These are phyloP conservation scores for Cordyceps javanica DNA, from an alignment of 2,329 filamentous ascomycete species.

Conservation along the genomic window DNA sequence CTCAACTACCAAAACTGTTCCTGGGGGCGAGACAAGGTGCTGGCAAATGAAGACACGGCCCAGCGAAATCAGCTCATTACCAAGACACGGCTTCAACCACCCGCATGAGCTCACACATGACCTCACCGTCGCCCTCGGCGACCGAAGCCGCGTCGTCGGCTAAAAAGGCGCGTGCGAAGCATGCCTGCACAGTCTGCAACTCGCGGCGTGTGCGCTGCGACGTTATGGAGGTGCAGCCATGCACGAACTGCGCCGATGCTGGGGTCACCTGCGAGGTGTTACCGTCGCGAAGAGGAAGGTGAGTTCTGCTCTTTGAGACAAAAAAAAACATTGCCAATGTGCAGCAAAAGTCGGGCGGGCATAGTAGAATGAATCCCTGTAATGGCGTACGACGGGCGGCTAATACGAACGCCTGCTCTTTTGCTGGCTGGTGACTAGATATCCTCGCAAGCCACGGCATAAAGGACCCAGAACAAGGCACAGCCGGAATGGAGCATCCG, in stretches of 20 bases:
- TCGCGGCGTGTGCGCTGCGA: constrained; percentile 29
- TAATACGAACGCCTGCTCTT: neutral
- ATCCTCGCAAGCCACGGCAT: constrained; percentile 11
- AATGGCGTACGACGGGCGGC: neutral
- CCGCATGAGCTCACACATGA: constrained; percentile 4
- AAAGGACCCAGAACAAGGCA: constrained; percentile 8
- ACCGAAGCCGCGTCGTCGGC: constrained; percentile 21
- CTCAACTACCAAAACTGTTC: neutral
- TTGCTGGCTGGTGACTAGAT: neutral
- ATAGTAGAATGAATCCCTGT: neutral
- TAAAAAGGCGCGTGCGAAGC: constrained; percentile 28
- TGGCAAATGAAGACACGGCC: neutral
- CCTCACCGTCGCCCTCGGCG: constrained; percentile 11
- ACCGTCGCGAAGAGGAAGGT: constrained; percentile 29
- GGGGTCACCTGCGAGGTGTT: constrained; percentile 25
- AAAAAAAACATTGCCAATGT: neutral
- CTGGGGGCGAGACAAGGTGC: neutral
- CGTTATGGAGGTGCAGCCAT: constrained; percentile 28
- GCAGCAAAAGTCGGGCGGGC: neutral
- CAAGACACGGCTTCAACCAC: neutral
- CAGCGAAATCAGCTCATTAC: neutral
- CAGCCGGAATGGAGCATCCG: neutral
- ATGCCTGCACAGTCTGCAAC: constrained; percentile 30
- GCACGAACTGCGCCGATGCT: constrained; percentile 25
- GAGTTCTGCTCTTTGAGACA: constrained; percentile 3